Evolutionary conservation across 2,329 filamentous ascomycete species (phyloP).

Genomic region (Xenoacremonium recifei): DNA sequence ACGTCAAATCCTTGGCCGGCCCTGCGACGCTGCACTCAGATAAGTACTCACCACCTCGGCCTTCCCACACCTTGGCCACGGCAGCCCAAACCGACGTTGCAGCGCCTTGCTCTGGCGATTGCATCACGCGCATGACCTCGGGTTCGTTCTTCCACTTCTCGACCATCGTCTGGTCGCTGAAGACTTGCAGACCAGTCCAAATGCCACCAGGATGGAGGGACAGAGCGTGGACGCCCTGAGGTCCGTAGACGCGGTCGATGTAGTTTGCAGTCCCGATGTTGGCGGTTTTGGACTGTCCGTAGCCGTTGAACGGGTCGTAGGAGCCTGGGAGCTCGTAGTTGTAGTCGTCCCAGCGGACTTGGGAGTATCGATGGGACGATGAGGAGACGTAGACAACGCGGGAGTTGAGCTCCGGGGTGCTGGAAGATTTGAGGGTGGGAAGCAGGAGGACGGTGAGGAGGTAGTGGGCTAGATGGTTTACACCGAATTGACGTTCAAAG

Average conservation of each 20-base stretch:
- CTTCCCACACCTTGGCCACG: slow-evolving; percentile 39
- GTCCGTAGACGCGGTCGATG: slow-evolving; percentile 44
- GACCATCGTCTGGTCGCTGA: slow-evolving; percentile 1
- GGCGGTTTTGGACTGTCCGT: slow-evolving; percentile 45
- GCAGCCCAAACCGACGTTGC: slow-evolving; percentile 47
- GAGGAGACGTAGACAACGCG: slow-evolving; percentile 47
- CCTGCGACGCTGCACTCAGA: slow-evolving; percentile 36
- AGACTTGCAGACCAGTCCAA: slow-evolving; percentile 4
- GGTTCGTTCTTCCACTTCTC: slow-evolving; percentile 4
- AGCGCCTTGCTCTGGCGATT: slow-evolving; percentile 39
- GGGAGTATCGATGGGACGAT: slow-evolving; percentile 35
- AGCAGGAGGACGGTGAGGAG: slow-evolving; percentile 46
- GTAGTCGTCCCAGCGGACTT: slow-evolving; percentile 37
- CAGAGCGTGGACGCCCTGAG: slow-evolving; percentile 37
- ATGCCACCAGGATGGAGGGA: slow-evolving; percentile 45
- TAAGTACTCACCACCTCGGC: slow-evolving; percentile 46
- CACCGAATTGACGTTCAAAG: slow-evolving; percentile 49
- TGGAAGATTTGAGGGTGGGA: slow-evolving; percentile 37
- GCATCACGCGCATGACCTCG: slow-evolving; percentile 3
- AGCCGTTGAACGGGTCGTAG: slow-evolving; percentile 31
- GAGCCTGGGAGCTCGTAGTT: slow-evolving; percentile 33
- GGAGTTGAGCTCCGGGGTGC: slow-evolving; percentile 37
- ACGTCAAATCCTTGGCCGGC: slow-evolving; percentile 3
- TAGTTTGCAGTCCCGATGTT: slow-evolving; percentile 48
- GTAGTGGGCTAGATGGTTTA: slow-evolving; percentile 47